Conservation (phyloP, 176 grass and related monocot genomes). For the Zea luxurians region DNA sequence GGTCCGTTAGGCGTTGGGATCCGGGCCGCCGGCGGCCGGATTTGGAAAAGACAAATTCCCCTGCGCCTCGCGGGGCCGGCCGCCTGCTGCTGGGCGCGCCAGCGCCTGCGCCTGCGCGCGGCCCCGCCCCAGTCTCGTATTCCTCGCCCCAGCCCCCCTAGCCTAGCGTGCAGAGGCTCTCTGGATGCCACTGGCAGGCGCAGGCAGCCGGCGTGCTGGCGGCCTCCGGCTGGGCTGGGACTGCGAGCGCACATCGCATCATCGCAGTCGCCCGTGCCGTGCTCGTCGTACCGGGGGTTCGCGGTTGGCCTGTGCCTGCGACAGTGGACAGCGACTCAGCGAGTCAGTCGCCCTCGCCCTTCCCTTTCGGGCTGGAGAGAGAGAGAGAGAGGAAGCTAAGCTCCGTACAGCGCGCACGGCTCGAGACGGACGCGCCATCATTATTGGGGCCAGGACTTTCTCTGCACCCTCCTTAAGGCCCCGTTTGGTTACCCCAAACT, state of each 20-base stretch:
- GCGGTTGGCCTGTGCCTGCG: no score
- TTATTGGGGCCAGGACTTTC: constrained; percentile 14
- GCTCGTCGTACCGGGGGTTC: no score
- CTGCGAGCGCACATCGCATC: no score
- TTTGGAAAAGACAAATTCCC: constrained; percentile 34
- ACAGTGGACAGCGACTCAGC: no score
- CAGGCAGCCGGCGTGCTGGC: neutral
- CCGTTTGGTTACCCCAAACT: no score
- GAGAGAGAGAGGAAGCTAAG: neutral
- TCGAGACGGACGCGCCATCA: constrained; percentile 30
- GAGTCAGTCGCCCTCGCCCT: neutral
- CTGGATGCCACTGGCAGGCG: neutral
- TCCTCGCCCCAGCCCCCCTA: neutral
- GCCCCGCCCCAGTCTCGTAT: neutral
- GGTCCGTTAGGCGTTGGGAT: constrained; percentile 37
- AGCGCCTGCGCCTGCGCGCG: no score
- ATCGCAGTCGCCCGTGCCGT: no score
- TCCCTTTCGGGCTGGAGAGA: neutral
- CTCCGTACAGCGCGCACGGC: constrained; percentile 37
- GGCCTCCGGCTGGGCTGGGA: no score
- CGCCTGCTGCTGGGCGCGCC: neutral
- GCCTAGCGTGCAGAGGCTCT: neutral
- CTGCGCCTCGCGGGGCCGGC: neutral
- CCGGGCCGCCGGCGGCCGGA: constrained; percentile 21
- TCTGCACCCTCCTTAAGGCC: no score